Evolutionary conservation across 2,329 filamentous ascomycete species (phyloP), one percentile per base, ranked within the genome.

Genomic region (Phaeoacremonium minimum): DNA sequence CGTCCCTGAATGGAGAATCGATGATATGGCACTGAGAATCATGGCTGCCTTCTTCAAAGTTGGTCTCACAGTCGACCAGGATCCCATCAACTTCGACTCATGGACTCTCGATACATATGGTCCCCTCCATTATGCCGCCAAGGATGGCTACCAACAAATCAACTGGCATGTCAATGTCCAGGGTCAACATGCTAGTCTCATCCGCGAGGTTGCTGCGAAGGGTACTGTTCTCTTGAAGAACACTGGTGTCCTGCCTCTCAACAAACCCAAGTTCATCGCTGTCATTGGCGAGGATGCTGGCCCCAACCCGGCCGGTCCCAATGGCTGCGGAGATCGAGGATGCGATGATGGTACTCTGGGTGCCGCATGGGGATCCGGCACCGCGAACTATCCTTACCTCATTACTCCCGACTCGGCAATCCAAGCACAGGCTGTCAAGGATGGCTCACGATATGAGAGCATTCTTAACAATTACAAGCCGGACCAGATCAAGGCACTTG

Each of bases 171-270:
- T 95, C 16, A 82, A 96, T 52, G 91, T 95, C n/a, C 86, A 82
- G 36, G 74, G 63, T 29, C 71, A 91, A 37, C 90, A 96, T 56
- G 80, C 69, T 31, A 55, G 63, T 15, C 64, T 88, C 35, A 91
- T 95, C 44, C 82, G 89, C 20, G 76, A 87, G 46, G 75, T 87
- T 35, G 89, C 78, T 12, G 83, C 85, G 34, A 85, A 86, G 58
- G 88, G 86, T 13, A 89, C 84, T 3, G 89, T 98, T 6, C 69
- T 98, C 9, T 70, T 98, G 46, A 98, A 97, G 74, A 96, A 97
- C 61, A 69, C 60, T 4, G 80, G 81, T 12, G 71, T 73, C 3
- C 68, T 97, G 19, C 90, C 91, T 0, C 71, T 96, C n/a, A 81
- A 78, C 40, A 80, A 81, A 55, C 86, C 91, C 47, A 83, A 77